phyloP scores from a whole-genome alignment of 148 eudicot species.

The Simmondsia chinensis region DNA sequence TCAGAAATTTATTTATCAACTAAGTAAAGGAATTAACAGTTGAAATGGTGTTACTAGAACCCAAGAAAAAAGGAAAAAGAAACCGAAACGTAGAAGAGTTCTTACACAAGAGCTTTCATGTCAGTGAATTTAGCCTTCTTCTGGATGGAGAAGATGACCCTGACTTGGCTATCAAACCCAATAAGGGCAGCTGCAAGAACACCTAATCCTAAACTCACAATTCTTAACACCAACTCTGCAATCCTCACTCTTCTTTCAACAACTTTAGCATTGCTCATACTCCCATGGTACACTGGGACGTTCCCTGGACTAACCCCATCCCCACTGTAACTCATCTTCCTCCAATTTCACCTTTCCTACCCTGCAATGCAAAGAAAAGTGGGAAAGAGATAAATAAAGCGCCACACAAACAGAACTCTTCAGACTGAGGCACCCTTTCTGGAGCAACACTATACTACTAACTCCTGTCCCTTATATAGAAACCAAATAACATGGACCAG shows the following conservation, averaged over 20 bases:
- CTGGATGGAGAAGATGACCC: conserved; percentile 54
- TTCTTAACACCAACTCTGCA: conserved; percentile 62
- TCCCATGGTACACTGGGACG: conserved; percentile 48
- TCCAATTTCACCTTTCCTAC: too few relatives aligned
- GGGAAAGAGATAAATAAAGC: too few relatives aligned
- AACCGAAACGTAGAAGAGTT: background rate
- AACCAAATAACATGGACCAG: too few relatives aligned
- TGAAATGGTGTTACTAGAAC: background rate
- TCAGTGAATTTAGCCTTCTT: conserved; percentile 82
- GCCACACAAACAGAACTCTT: too few relatives aligned
- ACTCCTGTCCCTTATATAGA: too few relatives aligned
- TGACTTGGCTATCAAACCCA: conserved; percentile 51
- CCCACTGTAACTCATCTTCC: conserved; percentile 45
- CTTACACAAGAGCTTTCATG: conserved; percentile 89
- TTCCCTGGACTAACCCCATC: conserved; percentile 67
- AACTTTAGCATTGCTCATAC: conserved; percentile 29
- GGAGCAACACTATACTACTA: too few relatives aligned
- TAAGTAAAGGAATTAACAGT: background rate
- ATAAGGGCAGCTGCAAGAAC: conserved; percentile 60
- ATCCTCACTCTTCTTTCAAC: conserved; percentile 54
- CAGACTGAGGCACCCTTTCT: too few relatives aligned
- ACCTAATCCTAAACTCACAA: conserved; percentile 44
- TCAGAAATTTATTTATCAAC: background rate
- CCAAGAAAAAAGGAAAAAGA: background rate
- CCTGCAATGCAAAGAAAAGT: too few relatives aligned